Conservation (phyloP, 805 yeast species). For the Limtongozyma cylindracea region DNA sequence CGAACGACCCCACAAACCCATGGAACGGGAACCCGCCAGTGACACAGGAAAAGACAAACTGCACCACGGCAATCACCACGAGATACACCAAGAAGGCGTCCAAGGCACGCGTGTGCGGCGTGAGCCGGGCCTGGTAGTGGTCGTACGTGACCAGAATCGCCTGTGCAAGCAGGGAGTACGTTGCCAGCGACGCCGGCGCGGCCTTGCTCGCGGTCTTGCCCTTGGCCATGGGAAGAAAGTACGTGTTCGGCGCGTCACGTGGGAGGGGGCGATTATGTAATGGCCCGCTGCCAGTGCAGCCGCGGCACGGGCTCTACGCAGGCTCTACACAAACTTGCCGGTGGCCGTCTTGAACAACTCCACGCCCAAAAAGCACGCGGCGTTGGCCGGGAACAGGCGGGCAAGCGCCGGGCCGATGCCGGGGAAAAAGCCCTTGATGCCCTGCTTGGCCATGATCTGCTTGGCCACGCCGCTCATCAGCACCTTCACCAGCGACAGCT, state of each 20-base stretch:
- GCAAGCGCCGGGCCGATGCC: conserved; percentile 91
- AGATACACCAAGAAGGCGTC: conserved; percentile 58
- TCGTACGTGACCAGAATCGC: conserved; percentile 11
- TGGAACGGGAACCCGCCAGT: conserved; percentile 91
- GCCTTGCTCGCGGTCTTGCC: no score
- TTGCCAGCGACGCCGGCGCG: no score
- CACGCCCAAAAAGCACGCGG: conserved; percentile 95
- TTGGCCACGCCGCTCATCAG: conserved; percentile 42
- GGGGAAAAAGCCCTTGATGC: conserved; percentile 84
- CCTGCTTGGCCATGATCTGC: conserved; percentile 49
- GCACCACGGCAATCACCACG: conserved; percentile 50
- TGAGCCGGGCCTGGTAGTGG: conserved; percentile 10
- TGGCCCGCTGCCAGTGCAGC: no score
- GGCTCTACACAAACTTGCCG: no score
- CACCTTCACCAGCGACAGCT: conserved; percentile 25
- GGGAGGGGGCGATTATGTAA: no score
- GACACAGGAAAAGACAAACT: conserved; percentile 49
- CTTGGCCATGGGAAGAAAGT: no score
- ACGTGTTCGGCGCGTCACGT: no score
- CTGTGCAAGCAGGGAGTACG: conserved; percentile 5
- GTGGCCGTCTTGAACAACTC: conserved; percentile 56
- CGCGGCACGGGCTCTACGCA: no score
- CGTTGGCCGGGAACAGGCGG: conserved; percentile 94
- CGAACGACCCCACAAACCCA: conserved; percentile 86
- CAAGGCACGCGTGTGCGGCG: conserved; percentile 32